Base-by-base conservation (phyloP, 192 early-diverging fungal species). In the Coemansia sp. region DNA sequence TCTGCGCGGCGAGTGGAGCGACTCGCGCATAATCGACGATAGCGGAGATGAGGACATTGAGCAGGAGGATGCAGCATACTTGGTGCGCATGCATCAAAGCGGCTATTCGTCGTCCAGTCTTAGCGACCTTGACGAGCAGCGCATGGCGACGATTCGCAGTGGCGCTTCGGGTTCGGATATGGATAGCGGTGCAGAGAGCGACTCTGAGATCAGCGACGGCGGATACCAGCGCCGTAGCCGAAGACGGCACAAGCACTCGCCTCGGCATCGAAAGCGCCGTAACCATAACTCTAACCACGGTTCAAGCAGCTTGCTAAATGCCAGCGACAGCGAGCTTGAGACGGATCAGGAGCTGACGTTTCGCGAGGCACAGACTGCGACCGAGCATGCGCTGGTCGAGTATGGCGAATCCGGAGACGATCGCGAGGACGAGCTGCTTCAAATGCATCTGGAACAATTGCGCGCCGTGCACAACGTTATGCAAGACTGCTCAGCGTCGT, bases 371-470 rank as follows among this genome's bases (percentile, higher is more conserved):
- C 63, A 44, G 26, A 79, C 76, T 8, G 76, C 61, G 3, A 48
- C 64, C 20, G 76, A 79, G 56, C 69, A 58, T 15, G 76, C 63
- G 18, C 54, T 79, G 49, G 69, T 58, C 0, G 61, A 25, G 25
- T 67, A 68, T 12, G 49, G 38, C 14, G 60, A 18, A 7, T 54
- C 64, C 0, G 57, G 40, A 2, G 72, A 65, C 25, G 72, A 66
- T 21, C 68, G 65, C 38, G 77, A 80, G 28, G 77, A 80, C 15
- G 71, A 68, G 8, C 54, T 80, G 58, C 62, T 80, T 23, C 40
- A 64, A 23, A 64, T 80, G 72, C 77, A 80, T 37, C 24, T 80
- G 56, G 77, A 80, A 8, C 77, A 80, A 66, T 57, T 80, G 38
- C 68, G 60, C 17, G 72, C 72, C 4, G 77, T 80, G 17, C 77